A percentile compares a stretch with the other conserved stretches of the same genome.
These are phyloP conservation scores for Tulasnella sp. DNA, from an alignment of 768 basidiomycete species.

Conservation along the genomic window DNA sequence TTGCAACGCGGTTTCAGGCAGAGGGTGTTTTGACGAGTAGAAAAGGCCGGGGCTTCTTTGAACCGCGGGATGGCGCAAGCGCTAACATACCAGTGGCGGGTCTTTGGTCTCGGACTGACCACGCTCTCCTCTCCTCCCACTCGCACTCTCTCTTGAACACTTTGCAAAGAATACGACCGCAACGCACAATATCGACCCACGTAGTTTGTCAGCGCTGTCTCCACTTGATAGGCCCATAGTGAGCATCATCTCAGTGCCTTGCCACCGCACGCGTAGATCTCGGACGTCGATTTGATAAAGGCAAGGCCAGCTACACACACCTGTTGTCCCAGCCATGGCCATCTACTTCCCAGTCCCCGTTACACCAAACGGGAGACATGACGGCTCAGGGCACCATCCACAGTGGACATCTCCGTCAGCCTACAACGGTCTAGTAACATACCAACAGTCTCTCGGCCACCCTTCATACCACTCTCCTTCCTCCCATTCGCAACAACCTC, in stretches of 20 bases:
- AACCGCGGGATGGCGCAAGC: slow-evolving; percentile 18
- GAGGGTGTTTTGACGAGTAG: slow-evolving; percentile 12
- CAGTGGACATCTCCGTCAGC: slow-evolving; percentile 26
- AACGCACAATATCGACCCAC: background rate
- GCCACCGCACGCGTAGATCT: slow-evolving; percentile 11
- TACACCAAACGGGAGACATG: slow-evolving; percentile 27
- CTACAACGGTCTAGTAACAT: slow-evolving; percentile 24
- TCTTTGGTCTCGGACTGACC: slow-evolving; percentile 18
- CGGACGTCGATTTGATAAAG: slow-evolving; percentile 21
- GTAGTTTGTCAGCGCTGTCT: background rate
- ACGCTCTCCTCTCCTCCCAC: slow-evolving; percentile 14
- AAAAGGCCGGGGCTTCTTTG: background rate
- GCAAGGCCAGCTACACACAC: slow-evolving; percentile 9
- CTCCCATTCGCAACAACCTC: slow-evolving; percentile 71
- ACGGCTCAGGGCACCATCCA: slow-evolving; percentile 22
- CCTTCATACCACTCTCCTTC: slow-evolving; percentile 51
- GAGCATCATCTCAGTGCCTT: background rate
- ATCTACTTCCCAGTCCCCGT: slow-evolving; percentile 29
- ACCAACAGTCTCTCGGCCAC: slow-evolving; percentile 38
- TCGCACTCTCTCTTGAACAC: background rate
- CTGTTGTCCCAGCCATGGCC: slow-evolving; percentile 17
- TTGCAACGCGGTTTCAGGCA: slow-evolving; percentile 11
- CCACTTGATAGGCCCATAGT: background rate
- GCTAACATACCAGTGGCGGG: slow-evolving; percentile 1
- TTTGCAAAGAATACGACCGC: background rate